These are phyloP conservation scores for Pichia sp. DNA, from an alignment of 1,139 yeast genomes.

Conservation along the genomic window DNA sequence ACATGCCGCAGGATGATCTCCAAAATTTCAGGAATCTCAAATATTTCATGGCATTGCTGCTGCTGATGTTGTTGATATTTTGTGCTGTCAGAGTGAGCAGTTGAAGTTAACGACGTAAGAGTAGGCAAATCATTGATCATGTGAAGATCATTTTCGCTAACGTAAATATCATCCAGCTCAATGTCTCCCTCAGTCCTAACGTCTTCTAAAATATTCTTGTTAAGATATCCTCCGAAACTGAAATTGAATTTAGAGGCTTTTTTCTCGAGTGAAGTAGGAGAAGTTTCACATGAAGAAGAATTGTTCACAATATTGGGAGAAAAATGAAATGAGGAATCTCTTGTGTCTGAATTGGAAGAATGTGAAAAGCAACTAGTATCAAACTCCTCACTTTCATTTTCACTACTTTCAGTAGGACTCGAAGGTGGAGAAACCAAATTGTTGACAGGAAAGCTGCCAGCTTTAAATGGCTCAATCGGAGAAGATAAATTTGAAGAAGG, in stretches of 20 bases:
- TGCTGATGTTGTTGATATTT: neutral
- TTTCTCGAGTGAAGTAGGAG: conserved; percentile 13
- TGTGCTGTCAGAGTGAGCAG: neutral
- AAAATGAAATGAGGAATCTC: conserved; percentile 11
- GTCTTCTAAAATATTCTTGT: conserved; percentile 1
- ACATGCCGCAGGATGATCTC: conserved; percentile 56
- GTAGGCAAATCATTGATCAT: neutral
- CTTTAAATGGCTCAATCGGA: neutral
- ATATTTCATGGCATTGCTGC: conserved; percentile 37
- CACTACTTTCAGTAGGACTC: conserved; percentile 6
- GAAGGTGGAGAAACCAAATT: conserved; percentile 9
- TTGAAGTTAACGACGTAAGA: neutral
- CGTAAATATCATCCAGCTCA: conserved; percentile 10
- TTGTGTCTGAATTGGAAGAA: conserved; percentile 8
- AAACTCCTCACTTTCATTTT: conserved; percentile 9
- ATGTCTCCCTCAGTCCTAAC: neutral
- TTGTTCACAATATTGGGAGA: neutral
- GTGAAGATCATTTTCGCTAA: conserved; percentile 15
- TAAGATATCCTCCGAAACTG: neutral
- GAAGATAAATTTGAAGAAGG: conserved; percentile 6
- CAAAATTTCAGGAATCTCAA: conserved; percentile 75
- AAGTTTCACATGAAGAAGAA: conserved; percentile 13
- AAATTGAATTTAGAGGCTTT: conserved; percentile 7
- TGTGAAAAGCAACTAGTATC: conserved; percentile 13
- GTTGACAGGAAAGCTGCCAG: neutral